Conservation (phyloP, 2,329 filamentous ascomycete genomes). For the Venturiaceae sp. region DNA sequence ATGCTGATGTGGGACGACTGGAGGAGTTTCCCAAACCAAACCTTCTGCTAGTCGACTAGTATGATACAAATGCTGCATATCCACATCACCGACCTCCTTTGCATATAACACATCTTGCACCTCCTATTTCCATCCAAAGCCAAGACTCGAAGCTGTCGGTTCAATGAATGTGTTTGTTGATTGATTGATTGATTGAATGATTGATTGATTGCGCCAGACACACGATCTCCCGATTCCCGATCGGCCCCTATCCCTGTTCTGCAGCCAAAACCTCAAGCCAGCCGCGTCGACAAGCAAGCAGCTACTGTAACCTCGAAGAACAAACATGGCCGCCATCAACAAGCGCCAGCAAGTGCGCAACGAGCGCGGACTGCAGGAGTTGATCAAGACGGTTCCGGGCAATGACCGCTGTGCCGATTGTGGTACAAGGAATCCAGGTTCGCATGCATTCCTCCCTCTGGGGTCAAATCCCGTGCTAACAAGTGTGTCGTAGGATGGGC, state of each 20-base stretch:
- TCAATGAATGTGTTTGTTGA: too few species aligned
- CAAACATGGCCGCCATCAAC: constrained; percentile 51
- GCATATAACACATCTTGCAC: not conserved
- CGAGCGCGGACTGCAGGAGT: constrained; percentile 81
- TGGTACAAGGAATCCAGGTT: constrained; percentile 82
- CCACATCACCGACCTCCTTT: not conserved
- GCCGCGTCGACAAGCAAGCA: not conserved
- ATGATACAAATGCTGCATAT: not conserved
- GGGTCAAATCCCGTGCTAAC: constrained; percentile 5
- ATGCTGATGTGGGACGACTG: not conserved
- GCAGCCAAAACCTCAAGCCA: not conserved
- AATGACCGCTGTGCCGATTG: constrained; percentile 96
- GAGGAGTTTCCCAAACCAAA: too few species aligned
- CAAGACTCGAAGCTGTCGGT: too few species aligned
- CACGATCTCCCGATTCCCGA: not conserved
- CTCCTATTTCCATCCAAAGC: not conserved
- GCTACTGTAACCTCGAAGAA: not conserved
- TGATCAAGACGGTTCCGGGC: constrained; percentile 73
- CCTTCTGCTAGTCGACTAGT: not conserved
- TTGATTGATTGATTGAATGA: too few species aligned
- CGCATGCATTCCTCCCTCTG: constrained; percentile 20
- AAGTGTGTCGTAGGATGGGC: constrained; percentile 61
- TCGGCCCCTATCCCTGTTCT: not conserved
- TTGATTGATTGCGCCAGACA: not conserved
- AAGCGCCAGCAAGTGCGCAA: constrained; percentile 98